Evolutionary conservation across 1,139 yeast species (phyloP).

Genomic region (Pichiaceae sp.): DNA sequence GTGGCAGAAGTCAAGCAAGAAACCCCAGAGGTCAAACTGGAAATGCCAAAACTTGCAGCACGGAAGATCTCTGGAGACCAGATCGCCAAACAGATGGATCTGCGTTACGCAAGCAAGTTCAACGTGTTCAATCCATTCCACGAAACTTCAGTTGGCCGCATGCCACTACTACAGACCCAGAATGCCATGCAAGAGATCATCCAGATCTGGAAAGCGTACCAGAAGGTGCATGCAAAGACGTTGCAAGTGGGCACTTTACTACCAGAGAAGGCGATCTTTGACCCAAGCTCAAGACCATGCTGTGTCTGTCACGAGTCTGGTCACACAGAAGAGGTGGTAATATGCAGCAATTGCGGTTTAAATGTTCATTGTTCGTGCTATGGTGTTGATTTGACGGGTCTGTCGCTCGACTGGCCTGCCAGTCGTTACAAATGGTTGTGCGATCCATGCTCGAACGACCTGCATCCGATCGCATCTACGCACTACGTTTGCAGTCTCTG

Average conservation of each 20-base stretch:
- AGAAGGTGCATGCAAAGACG: conserved; percentile 4
- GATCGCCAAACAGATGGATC: conserved; percentile 7
- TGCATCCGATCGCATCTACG: conserved; percentile 50
- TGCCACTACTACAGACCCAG: conserved; percentile 15
- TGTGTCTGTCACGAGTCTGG: conserved; percentile 48
- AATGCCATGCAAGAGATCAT: conserved; percentile 16
- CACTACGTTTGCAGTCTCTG: conserved; percentile 64
- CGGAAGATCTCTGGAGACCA: conserved; percentile 1
- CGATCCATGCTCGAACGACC: conserved; percentile 70
- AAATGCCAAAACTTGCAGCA: too few species aligned
- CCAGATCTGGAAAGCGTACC: conserved; percentile 13
- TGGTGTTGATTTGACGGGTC: conserved; percentile 31
- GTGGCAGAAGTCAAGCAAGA: too few species aligned
- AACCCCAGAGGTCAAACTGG: too few species aligned
- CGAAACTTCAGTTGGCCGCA: background rate
- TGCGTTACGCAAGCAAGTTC: conserved; percentile 19
- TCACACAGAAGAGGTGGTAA: conserved; percentile 29
- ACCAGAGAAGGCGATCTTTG: too few species aligned
- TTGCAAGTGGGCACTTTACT: too few species aligned
- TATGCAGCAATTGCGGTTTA: conserved; percentile 64
- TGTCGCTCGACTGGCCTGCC: background rate
- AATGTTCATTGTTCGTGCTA: conserved; percentile 67
- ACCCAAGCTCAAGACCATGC: conserved; percentile 41
- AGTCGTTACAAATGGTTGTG: conserved; percentile 58
- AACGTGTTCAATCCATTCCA: conserved; percentile 15